Conservation (phyloP, 176 grass and related monocot genomes). For the Dactylis glomerata region DNA sequence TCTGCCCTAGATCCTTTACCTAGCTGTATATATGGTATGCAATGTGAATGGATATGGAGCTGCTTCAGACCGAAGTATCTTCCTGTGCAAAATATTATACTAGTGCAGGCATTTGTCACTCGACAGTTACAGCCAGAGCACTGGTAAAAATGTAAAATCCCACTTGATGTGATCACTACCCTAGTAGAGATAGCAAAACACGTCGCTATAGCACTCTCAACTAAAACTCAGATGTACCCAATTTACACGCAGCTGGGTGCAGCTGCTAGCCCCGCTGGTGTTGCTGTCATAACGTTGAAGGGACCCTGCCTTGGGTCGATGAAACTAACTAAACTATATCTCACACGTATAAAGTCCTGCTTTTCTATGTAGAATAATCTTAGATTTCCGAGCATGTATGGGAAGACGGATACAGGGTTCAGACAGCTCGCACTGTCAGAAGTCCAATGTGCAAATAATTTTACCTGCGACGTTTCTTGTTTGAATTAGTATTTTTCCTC, state of each 20-base stretch:
- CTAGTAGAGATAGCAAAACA: no score
- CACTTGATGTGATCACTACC: no score
- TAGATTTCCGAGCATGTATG: background rate
- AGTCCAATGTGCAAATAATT: background rate
- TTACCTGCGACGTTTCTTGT: background rate
- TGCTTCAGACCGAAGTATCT: background rate
- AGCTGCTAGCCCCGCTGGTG: background rate
- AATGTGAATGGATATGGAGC: background rate
- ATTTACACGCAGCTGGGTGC: background rate
- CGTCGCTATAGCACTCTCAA: background rate
- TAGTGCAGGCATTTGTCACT: background rate
- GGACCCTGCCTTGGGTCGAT: background rate
- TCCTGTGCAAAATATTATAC: background rate
- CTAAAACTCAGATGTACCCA: background rate
- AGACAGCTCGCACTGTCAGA: background rate
- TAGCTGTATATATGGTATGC: background rate
- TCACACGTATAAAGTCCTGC: background rate
- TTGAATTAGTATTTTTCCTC: background rate
- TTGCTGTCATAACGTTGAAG: conserved; percentile 7
- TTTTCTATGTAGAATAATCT: background rate
- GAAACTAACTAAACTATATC: background rate
- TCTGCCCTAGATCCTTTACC: background rate
- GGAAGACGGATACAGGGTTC: background rate
- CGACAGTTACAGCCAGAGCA: background rate
- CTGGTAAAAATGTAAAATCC: no score